Conservation (phyloP, 495 filamentous ascomycete genomes). For the Talaromyces proteolyticus region DNA sequence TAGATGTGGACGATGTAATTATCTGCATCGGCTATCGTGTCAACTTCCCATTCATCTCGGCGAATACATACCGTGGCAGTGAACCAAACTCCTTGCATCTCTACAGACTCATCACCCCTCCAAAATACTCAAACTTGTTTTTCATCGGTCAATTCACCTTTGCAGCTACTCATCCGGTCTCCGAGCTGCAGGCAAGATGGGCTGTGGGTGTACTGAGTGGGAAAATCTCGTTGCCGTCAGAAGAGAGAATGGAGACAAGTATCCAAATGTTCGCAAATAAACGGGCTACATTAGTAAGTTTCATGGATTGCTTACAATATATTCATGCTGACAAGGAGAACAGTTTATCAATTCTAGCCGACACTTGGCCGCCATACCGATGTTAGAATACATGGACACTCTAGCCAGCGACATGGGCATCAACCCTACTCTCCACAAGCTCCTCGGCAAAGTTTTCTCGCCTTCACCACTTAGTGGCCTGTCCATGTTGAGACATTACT, state of each 20-base stretch:
- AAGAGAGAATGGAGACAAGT: conserved; percentile 7
- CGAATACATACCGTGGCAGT: conserved; percentile 1
- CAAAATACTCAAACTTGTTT: conserved; percentile 7
- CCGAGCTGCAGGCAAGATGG: conserved; percentile 15
- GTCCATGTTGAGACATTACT: conserved; percentile 12
- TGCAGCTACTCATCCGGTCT: conserved; percentile 13
- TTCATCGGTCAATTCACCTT: conserved; percentile 13
- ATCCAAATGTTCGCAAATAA: conserved; percentile 6
- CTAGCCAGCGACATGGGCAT: conserved; percentile 11
- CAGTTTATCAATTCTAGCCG: conserved; percentile 12
- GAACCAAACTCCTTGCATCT: conserved; percentile 10
- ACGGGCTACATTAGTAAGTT: conserved; percentile 7
- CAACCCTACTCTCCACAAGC: conserved; percentile 8
- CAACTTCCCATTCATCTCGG: conserved; percentile 9
- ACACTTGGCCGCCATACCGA: conserved; percentile 8
- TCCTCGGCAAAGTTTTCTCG: conserved; percentile 7
- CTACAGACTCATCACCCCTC: conserved; percentile 10
- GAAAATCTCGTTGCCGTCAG: conserved; percentile 8
- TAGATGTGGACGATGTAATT: conserved; percentile 18
- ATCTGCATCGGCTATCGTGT: conserved; percentile 14
- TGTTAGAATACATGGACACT: conserved; percentile 11
- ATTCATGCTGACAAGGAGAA: no score
- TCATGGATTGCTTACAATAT: no score
- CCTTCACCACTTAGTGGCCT: conserved; percentile 7
- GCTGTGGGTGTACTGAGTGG: conserved; percentile 8